phyloP scores from a whole-genome alignment of 768 basidiomycete genomes.

The Leccinellum albellum region DNA sequence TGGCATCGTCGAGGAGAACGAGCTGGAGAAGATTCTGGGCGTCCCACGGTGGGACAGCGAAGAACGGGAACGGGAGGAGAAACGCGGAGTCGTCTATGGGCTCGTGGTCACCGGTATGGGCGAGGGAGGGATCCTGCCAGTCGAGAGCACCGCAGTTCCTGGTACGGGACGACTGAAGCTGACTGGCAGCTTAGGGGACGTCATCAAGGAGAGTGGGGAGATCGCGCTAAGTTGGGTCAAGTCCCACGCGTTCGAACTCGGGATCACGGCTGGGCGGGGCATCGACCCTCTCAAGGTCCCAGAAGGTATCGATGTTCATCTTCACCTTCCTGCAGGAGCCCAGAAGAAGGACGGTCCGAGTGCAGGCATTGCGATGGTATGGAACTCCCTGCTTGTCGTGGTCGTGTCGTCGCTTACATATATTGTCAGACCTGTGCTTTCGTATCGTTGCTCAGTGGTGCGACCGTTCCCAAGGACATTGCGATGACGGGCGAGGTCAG shows the following conservation, averaged over 20 bases:
- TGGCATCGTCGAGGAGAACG: slow-evolving; percentile 55
- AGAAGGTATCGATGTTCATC: slow-evolving; percentile 74
- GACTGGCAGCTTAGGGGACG: slow-evolving; percentile 84
- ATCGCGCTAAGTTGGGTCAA: slow-evolving; percentile 92
- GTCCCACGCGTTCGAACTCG: slow-evolving; percentile 74
- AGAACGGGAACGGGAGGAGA: slow-evolving; percentile 70
- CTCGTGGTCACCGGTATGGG: slow-evolving; percentile 87
- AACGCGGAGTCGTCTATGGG: slow-evolving; percentile 77
- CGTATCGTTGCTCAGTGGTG: slow-evolving; percentile 78
- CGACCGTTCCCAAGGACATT: slow-evolving; percentile 63
- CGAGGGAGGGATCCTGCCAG: slow-evolving; percentile 79
- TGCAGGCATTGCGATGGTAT: slow-evolving; percentile 84
- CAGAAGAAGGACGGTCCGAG: slow-evolving; percentile 94
- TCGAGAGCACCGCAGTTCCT: slow-evolving; percentile 79
- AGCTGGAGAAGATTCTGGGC: slow-evolving; percentile 84
- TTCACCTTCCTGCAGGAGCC: slow-evolving; percentile 86
- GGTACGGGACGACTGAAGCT: slow-evolving; percentile 70
- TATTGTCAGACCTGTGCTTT: slow-evolving; percentile 68
- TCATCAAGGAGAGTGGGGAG: slow-evolving; percentile 90
- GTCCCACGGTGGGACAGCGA: slow-evolving; percentile 77
- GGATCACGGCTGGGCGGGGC: slow-evolving; percentile 64
- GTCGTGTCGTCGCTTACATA: slow-evolving; percentile 1
- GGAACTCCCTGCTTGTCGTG: slow-evolving; percentile 7
- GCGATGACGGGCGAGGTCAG: slow-evolving; percentile 90
- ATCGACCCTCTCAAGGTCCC: slow-evolving; percentile 76